Base-by-base conservation (phyloP, 2,329 filamentous ascomycete genomes). In the Aspergillus sp. region DNA sequence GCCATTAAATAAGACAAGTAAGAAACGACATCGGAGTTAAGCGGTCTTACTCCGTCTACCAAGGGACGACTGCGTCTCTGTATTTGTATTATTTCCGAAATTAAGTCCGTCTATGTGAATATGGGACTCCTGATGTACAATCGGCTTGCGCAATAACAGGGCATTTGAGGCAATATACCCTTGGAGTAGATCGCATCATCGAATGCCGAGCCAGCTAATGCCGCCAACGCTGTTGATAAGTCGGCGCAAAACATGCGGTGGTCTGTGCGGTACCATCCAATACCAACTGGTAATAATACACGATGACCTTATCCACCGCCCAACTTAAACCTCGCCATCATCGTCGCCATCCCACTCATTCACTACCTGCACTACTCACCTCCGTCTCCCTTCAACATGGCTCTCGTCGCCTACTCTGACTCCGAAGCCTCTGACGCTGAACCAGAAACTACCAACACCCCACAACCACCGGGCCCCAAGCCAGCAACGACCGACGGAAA, bases 321-420 rank as follows among this genome's bases (percentile, higher is more conserved):
- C 47, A 47, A 50, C 47, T 22, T 38, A 14, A 26, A 20, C 35
- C 35, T 13, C n/a, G 40, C 40, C 38, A 24, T 7, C 19, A 30
- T 32, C 35, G 22, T 32, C 35, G 24, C 40, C 41, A 38, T 38
- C 42, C 26, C 26, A 45, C 19, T 41, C 14, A 45, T 14, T 41
- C 14, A 22, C 5, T 22, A 22, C 22, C 22, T 22, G 5, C 22
- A 22, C 22, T 22, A 22, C 22, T 11, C 40, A 14, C 30, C 17
- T 20, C 49, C 4, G 16, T 32, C 19, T 38, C 16, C n/a, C 40
- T 19, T 47, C 24, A 33, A 17, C 43, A 94, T 94, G 89, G 86
- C 82, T 13, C 78, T 95, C 26, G 89, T 94, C 60, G 85, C 87
- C 56, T 95, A 95, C 64, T 92, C 89, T 3, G 90, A 92, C 68